Base-by-base conservation (phyloP, 2,329 filamentous ascomycete species). In the Diaporthe helianthi region DNA sequence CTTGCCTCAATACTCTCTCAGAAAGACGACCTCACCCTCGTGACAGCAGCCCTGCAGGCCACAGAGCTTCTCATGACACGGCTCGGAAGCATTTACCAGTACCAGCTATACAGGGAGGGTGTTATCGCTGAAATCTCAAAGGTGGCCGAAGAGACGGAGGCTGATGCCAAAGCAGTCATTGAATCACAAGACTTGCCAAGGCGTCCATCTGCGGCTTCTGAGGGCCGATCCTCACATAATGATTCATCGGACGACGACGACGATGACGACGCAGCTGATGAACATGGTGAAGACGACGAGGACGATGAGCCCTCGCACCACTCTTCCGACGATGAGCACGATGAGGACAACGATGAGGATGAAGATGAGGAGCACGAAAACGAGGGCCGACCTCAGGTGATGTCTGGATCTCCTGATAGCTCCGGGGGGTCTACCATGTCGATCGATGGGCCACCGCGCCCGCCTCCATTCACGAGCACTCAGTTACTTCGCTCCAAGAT, bases 31-130 rank as follows among this genome's bases (percentile, higher is more conserved):
- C 88, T 93, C 0, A 91, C 91, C 2, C 84, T 99, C 6, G 94
- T 98, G 12, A 92, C 94, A 72, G 92, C 91, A 73, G 95, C 93
- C 22, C 83, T 99, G 19, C 93, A 97, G 76, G 95, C 94, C 46
- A 93, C 95, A 0, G 94, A 98, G 78, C 84, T 99, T 7, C 86
- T 99, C 1, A 86, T 98, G 70, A 91, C 90, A 75, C 90, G 97
- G 22, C 83, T 99, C 7, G 93, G 94, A 72, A 86, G 90, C 26
- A 92, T 98, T 36, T 99, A 99, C 77, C 90, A 93, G 31, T 97
- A 98, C 75, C 97, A 99, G 75, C 95, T 99, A 74, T 97, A 99
- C 77, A 92, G 96, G 0, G 97, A 99, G 81, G 96, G 96, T 44
- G 96, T 99, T 52, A 94, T 98, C 74, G 86, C 92, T 1, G 95